These are phyloP conservation scores for Coleophoma crateriformis DNA, from an alignment of 2,329 filamentous ascomycete genomes.

Conservation along the genomic window DNA sequence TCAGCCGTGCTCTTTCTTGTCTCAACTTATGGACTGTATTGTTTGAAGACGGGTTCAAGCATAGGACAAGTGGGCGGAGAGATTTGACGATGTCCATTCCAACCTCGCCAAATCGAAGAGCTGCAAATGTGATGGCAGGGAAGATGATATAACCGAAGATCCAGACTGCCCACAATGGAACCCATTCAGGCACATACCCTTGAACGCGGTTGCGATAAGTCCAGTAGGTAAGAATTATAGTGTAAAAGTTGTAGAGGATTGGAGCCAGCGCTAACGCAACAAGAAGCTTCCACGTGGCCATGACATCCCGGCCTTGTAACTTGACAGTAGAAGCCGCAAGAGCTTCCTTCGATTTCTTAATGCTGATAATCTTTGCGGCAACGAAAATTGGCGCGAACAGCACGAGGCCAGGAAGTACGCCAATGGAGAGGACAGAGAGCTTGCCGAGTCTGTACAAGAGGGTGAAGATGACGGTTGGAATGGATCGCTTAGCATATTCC, in stretches of 20 bases:
- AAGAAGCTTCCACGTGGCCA: slow-evolving; percentile 90
- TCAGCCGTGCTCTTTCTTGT: slow-evolving; percentile 65
- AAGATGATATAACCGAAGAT: slow-evolving; percentile 74
- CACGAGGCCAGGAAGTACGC: slow-evolving; percentile 78
- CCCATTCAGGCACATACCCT: slow-evolving; percentile 73
- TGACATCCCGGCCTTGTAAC: slow-evolving; percentile 80
- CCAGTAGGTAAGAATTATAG: slow-evolving; percentile 66
- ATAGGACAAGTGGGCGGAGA: slow-evolving; percentile 78
- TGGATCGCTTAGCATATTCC: slow-evolving; percentile 80
- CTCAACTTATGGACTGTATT: slow-evolving; percentile 80
- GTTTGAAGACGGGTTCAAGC: slow-evolving; percentile 75
- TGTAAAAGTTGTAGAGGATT: slow-evolving; percentile 77
- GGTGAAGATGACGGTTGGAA: slow-evolving; percentile 67
- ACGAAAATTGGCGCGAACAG: slow-evolving; percentile 88
- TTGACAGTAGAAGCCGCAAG: slow-evolving; percentile 84
- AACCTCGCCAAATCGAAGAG: slow-evolving; percentile 92
- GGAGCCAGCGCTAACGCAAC: slow-evolving; percentile 83
- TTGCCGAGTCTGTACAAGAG: slow-evolving; percentile 78
- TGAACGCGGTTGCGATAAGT: slow-evolving; percentile 76
- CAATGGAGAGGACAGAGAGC: slow-evolving; percentile 68
- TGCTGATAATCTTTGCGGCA: slow-evolving; percentile 75
- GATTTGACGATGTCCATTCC: slow-evolving; percentile 99
- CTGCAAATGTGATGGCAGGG: slow-evolving; percentile 84
- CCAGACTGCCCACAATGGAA: slow-evolving; percentile 75
- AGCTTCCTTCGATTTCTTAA: slow-evolving; percentile 76